A percentile compares a stretch with the other conserved stretches of the same genome.
phyloP scores from a whole-genome alignment of 768 basidiomycete genomes.

The Phanerochaete carnosa region DNA sequence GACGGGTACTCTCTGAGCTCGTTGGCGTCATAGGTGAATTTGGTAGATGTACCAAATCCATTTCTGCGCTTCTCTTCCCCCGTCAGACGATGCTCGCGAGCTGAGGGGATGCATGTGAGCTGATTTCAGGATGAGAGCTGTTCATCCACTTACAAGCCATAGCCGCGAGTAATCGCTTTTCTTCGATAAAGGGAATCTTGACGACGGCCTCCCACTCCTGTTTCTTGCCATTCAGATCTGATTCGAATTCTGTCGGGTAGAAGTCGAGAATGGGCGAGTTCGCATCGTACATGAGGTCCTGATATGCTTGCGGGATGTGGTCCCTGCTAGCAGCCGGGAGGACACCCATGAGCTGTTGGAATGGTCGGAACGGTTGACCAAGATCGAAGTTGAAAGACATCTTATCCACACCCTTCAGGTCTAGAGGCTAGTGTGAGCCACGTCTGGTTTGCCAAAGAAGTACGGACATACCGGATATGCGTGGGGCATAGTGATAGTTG shows the following conservation, averaged over 20 bases:
- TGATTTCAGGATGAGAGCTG: background rate
- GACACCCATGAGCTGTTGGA: conserved; percentile 97
- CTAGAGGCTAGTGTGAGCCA: conserved; percentile 35
- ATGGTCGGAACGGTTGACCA: conserved; percentile 88
- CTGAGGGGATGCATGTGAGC: conserved; percentile 32
- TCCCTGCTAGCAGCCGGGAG: conserved; percentile 88
- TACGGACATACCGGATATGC: conserved; percentile 75
- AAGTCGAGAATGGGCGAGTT: conserved; percentile 91
- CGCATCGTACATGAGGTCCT: conserved; percentile 86
- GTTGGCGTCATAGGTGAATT: conserved; percentile 65
- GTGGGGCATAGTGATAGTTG: conserved; percentile 95
- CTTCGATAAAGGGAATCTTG: conserved; percentile 97
- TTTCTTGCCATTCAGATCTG: conserved; percentile 96
- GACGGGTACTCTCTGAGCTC: conserved; percentile 79
- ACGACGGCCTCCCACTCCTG: conserved; percentile 99
- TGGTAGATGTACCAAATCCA: conserved; percentile 72
- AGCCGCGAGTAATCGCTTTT: conserved; percentile 69
- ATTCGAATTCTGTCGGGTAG: conserved; percentile 89
- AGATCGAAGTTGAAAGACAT: conserved; percentile 87
- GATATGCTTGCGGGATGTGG: conserved; percentile 82
- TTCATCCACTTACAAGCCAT: conserved; percentile 64
- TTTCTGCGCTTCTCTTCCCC: conserved; percentile 77
- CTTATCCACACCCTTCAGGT: conserved; percentile 60
- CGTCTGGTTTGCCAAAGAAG: background rate
- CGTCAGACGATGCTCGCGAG: conserved; percentile 74